phyloP scores from a whole-genome alignment of 202 grass and related monocot species.

The Saccharum hybrid region DNA sequence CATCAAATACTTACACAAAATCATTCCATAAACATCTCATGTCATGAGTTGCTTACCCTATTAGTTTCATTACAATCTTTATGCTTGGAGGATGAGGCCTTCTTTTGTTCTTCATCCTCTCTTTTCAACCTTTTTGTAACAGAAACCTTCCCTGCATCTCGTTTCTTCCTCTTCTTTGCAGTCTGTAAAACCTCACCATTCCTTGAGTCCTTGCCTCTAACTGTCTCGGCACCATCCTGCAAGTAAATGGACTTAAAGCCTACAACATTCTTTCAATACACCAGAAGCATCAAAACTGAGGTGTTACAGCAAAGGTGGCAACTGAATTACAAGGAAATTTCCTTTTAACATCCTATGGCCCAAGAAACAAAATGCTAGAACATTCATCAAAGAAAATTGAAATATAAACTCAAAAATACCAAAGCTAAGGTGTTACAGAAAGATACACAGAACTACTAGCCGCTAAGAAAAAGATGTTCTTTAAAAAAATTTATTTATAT shows the following conservation, averaged over 20 bases:
- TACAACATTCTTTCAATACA: background rate
- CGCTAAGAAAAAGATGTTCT: background rate
- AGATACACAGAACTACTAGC: background rate
- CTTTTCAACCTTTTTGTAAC: background rate
- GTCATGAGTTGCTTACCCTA: constrained; percentile 30
- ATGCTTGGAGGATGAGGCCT: constrained; percentile 27
- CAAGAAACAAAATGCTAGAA: background rate
- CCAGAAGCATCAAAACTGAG: background rate
- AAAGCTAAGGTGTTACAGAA: background rate
- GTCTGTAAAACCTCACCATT: constrained; percentile 16
- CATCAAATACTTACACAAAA: constrained; percentile 7
- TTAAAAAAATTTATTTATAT: background rate
- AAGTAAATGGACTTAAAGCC: background rate
- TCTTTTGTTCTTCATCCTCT: constrained; percentile 2
- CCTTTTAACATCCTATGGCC: background rate
- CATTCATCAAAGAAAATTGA: background rate
- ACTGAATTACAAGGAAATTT: background rate
- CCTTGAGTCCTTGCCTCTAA: background rate
- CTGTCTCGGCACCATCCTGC: constrained; percentile 11
- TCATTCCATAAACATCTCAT: background rate
- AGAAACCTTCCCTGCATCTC: background rate
- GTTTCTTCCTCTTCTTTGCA: constrained; percentile 3
- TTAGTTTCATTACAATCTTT: constrained; percentile 6
- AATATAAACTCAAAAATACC: background rate
- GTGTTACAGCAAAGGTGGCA: background rate